Base-by-base conservation (phyloP, 2,329 filamentous ascomycete species). In the Paraphaeosphaeria minitans region DNA sequence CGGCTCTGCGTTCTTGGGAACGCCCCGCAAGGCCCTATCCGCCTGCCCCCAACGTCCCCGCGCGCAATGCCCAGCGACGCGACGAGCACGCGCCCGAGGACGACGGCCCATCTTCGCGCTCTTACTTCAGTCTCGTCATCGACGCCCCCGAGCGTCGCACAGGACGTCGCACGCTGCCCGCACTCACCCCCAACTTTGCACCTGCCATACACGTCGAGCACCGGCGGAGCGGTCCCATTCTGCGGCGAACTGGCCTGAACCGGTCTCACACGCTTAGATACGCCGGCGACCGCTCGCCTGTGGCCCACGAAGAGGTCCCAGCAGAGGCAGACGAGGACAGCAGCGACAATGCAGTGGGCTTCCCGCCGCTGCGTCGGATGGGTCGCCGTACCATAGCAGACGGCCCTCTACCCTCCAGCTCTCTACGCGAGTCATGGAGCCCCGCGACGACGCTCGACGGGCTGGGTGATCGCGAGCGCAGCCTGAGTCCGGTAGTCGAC, bases 391-490 rank as follows among this genome's bases (percentile, higher is more conserved):
- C 67, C 47, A 75, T 77, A 45, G 68, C 69, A 19, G 72, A 77
- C 57, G 72, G 73, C 0, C 73, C 74, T 0, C 59, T 76, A 33
- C 75, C 76, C 16, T 62, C 68, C 9, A 77, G 74, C 60, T 76
- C 75, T 24, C 63, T 76, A 39, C 73, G 74, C 57, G 74, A 77
- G 58, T 75, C 74, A 12, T 76, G 75, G 74, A 75, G 74, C 46
- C 74, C 75, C 7, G 65, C 66, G 2, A 66, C 70, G 55, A 69
- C 66, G 3, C 62, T 89, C 1, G 89, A 96, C 75, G 92, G 92
- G 4, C 84, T 97, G 16, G 93, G 92, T 39, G 92, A 97, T 76
- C 89, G 93, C 58, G 86, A 92, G 62, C 87, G 92, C 66, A 96
- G 92, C 75, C 79, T 92, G n/a, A 93, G 89, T 71, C 89, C 89